Evolutionary conservation across 768 basidiomycete species (phyloP), one percentile per base, ranked within the genome.

Genomic region (Macrolepiota dolichaula): DNA sequence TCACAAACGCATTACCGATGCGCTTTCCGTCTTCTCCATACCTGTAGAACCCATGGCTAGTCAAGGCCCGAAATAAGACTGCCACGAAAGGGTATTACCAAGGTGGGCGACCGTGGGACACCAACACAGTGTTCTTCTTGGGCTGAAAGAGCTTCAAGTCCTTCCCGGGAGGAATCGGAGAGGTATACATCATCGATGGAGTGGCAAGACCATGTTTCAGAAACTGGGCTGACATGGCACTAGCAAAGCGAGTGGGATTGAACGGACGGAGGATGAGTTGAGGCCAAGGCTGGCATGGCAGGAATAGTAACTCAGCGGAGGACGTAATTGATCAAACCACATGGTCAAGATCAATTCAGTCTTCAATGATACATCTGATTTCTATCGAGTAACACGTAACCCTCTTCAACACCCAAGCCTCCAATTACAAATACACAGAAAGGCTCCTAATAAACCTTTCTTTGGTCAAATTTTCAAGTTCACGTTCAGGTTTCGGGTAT

Each of bases 101-200:
- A 67, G 92, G 91, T 51, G 90, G 90, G 51, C 92, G 82, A 52
- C 92, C 92, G 74, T 94, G 92, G 36, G 90, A 91, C 51, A 87
- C 89, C 37, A 94, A 75, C 25, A 94, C 77, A 1, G 85, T 90
- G 67, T 94, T 94, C 76, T 92, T 87, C 71, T 80, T 77, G 59
- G 80, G 71, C 57, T 81, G 76, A 37, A 80, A 61, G 46, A 61
- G 59, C 44, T 61, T 61, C 52, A 61, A 37, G 29, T 61, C 59
- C 44, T 49, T 61, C 22, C 59, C 59, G 4, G 59, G 59, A 29
- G 59, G 59, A 12, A 47, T 55, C 40, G 59, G 59, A 24, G 59
- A 61, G 15, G 59, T 50, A 13, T 42, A 29, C 29, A 61, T 55
- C 44, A 29, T 27, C 29, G 44, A 12, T 11, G 59, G 59, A 19